Evolutionary conservation across 106 monocot genomes (phyloP), one percentile per base, ranked within the genome.

Genomic region (Hemerocallis citrina): DNA sequence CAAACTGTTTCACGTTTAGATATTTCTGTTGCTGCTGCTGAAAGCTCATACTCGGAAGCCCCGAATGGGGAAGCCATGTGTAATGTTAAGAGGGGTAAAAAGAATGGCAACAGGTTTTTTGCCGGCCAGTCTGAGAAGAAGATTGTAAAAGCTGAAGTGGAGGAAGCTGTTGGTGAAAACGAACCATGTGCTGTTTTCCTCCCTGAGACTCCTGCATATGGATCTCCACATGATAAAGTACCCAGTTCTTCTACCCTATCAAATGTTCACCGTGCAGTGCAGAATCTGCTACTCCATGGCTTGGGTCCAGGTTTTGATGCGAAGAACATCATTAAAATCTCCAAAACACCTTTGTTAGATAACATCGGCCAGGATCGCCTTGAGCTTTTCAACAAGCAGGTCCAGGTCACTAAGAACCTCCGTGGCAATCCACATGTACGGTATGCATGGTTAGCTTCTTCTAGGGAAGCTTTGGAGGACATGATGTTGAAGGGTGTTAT

Each of bases 381-480:
- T 76, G 56, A 79, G 17, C 66, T 56, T 71, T 92, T 92, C 40
- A 76, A 73, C 28, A 85, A 85, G 62, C 82, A 92, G 21, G 75
- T 76, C 35, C 73, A 82, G 42, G n/a, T 68, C 16, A 82, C 64
- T 7, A 64, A 71, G 63, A 71, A 27, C 52, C 45, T 29, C 21
- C 74, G 88, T 47, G 88, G 98, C 46, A 72, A 75, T 74, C 79
- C 98, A 24, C 92, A 99, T 77, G 75, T 92, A 7, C 74, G 79
- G 33, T 92, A 88, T 80, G 98, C 85, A 24, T 99, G 98, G 92
- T 62, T 92, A 55, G 48, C 92, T 72, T 79, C 76, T 59, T 74
- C 81, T 19, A 88, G 68, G 55, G 74, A 63, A 62, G 70, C 63
- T 54, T 71, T 80, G 27, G 77, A 85, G 48, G 75, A 73, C 8